Evolutionary conservation across 306 rosid species (phyloP).

Genomic region (Geum urbanum): DNA sequence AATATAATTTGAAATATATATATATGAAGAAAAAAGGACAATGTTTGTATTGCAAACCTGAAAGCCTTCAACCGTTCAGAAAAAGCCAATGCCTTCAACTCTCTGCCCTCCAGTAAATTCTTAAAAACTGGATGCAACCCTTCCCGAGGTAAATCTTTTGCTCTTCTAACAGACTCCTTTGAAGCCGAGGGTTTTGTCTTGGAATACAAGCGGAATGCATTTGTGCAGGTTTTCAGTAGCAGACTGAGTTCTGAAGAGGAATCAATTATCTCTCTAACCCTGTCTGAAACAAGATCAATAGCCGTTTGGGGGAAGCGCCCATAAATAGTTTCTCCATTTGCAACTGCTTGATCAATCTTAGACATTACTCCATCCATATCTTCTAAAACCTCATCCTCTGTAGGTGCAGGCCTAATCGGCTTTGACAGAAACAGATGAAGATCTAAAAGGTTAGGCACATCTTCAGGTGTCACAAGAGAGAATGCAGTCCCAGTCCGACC

Average conservation of each 20-base stretch:
- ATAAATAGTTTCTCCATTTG: constrained; percentile 74
- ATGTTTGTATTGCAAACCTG: constrained; percentile 48
- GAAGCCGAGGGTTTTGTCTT: constrained; percentile 86
- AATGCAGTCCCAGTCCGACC: constrained; percentile 89
- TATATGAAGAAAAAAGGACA: constrained; percentile 1
- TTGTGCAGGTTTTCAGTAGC: constrained; percentile 58
- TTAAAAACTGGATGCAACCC: constrained; percentile 89
- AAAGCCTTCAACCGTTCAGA: constrained; percentile 88
- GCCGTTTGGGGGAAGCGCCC: constrained; percentile 89
- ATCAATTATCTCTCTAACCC: constrained; percentile 77
- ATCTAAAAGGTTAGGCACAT: constrained; percentile 79
- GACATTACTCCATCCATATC: constrained; percentile 66
- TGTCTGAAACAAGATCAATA: constrained; percentile 81
- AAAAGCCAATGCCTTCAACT: constrained; percentile 87
- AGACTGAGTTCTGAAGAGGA: constrained; percentile 59
- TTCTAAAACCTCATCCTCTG: constrained; percentile 74
- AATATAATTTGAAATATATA: background rate
- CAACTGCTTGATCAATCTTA: constrained; percentile 63
- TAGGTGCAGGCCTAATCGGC: constrained; percentile 76
- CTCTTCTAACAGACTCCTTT: constrained; percentile 79
- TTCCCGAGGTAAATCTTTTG: constrained; percentile 68
- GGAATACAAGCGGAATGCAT: constrained; percentile 75
- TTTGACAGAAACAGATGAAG: constrained; percentile 90
- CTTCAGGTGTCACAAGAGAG: constrained; percentile 85
- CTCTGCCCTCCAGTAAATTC: constrained; percentile 70